Evolutionary conservation across 208 protist species (phyloP), one percentile per base, ranked within the genome.

Genomic region (Tritrichomonas foetus): DNA sequence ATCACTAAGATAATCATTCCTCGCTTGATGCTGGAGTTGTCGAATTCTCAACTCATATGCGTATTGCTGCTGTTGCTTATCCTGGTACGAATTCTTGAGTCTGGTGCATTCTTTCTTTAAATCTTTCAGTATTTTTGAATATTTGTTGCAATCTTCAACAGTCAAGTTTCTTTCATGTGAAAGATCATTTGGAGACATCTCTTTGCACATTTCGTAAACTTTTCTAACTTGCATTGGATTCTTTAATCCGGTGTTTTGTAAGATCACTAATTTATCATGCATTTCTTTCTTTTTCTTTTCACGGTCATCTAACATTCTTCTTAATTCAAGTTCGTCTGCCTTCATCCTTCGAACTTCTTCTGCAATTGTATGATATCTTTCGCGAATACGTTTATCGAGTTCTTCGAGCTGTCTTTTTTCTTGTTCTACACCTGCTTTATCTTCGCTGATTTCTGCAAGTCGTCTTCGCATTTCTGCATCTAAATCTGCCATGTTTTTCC

Each of bases 301-400:
- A 39, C 25, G 25, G n/a, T 69, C 25, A 69, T 69, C 25, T n/a
- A 69, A 30, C 3, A 89, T 14, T 89, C 47, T 89, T 20, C 47
- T 53, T 57, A 53, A 44, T 39, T 53, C 47, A 50, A 36, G 3
- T n/a, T 89, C 78, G 20, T 89, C 78, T n/a, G 8, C n/a, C 8
- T 89, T 89, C 9, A 89, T n/a, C 14, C 78, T 47, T 61, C 30
- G 0, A 20, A 89, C 20, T 57, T 89, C 78, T 89, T 89, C 78
- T 27, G 47, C 78, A 57, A 89, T 89, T 57, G 78, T 89, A 53
- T 44, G 8, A 50, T 89, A 89, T 89, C 47, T 44, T 50, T 89
- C 78, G 33, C 78, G 25, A 25, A 89, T n/a, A 39, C 78, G 27
- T 89, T 89, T 44, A 89, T 89, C 78, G 78, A 89, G 47, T 89